Base-by-base conservation (phyloP, 495 filamentous ascomycete species). In the Neurospora intermedia region DNA sequence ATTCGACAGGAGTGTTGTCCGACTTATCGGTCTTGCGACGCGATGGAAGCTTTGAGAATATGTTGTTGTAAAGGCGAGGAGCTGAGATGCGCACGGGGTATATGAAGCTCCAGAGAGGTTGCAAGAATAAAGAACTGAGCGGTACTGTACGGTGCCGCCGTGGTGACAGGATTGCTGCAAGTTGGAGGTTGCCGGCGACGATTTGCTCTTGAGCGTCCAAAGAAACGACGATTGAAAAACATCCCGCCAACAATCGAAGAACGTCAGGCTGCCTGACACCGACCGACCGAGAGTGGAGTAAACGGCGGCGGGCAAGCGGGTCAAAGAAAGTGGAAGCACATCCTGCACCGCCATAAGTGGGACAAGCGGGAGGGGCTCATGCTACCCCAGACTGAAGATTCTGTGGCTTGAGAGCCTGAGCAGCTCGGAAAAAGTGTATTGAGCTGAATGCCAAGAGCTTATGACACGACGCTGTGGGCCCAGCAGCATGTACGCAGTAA, bases 241-340 rank as follows among this genome's bases (percentile, higher is more conserved):
- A 41, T 59, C 46, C 69, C 71, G 38, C 75, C 69, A 69, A 13
- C 59, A 59, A 31, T 23, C 43, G 43, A 73, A 75, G 74, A 74
- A 77, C 72, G 77, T 78, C 77, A 78, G 77, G 77, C 75, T 78
- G 70, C 73, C 69, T 27, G 70, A 43, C 43, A 42, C 35, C 43
- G 48, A 42, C 35, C 43, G 48, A 71, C 43, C 70, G 70, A 72
- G 54, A 38, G 54, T 66, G 54, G 54, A 66, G 54, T 66, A 66
- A 66, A 66, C 54, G 54, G 54, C 54, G 23, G 54, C 54, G 27
- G 54, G 27, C 54, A 66, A 27, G 54, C 15, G 54, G 54, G 54
- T 66, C 27, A 31, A 31, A 31, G 27, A 31, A 31, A 31, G 27
- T 31, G 27, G 27, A 31, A 31, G 39, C 54, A 66, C 35, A 66